These are phyloP conservation scores for Vigna unguiculata DNA, from an alignment of 306 rosid genomes.

Conservation along the genomic window DNA sequence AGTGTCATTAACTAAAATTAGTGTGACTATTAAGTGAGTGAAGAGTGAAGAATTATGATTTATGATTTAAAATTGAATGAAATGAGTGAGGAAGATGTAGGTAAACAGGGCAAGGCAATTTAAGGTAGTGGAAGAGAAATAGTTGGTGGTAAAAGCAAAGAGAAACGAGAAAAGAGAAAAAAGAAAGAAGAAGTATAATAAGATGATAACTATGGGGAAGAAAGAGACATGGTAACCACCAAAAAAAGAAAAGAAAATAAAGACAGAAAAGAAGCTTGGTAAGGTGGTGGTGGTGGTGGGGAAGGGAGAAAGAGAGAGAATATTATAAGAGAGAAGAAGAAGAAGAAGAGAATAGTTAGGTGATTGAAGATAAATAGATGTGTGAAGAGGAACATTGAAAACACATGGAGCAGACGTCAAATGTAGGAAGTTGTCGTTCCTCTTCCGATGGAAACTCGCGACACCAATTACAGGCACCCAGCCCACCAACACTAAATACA, in stretches of 20 bases:
- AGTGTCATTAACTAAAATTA: too few species aligned
- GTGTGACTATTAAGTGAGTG: too few species aligned
- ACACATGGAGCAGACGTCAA: conserved; percentile 45
- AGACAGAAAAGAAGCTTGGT: conserved; percentile 36
- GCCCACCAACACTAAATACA: conserved; percentile 45
- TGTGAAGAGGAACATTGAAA: conserved; percentile 37
- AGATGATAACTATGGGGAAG: conserved; percentile 38
- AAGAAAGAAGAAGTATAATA: too few species aligned
- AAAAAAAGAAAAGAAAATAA: conserved; percentile 24
- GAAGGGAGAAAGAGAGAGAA: not conserved
- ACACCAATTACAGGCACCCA: conserved; percentile 29
- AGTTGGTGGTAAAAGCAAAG: conserved; percentile 6
- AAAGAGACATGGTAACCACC: conserved; percentile 48
- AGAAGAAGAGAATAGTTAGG: conserved; percentile 14
- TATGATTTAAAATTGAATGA: too few species aligned
- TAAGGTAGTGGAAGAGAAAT: too few species aligned
- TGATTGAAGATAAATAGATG: not conserved
- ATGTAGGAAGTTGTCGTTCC: conserved; percentile 44
- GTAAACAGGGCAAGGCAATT: too few species aligned
- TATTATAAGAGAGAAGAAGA: too few species aligned
- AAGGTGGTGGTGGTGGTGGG: conserved; percentile 30
- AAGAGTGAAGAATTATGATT: too few species aligned
- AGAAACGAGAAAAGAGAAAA: too few species aligned
- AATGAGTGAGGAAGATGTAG: too few species aligned
- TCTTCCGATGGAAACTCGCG: conserved; percentile 31